A percentile compares a stretch with the other conserved stretches of the same genome.
Evolutionary conservation across 169 alveolate genomes (phyloP).

Genomic region (Theileria parva): DNA sequence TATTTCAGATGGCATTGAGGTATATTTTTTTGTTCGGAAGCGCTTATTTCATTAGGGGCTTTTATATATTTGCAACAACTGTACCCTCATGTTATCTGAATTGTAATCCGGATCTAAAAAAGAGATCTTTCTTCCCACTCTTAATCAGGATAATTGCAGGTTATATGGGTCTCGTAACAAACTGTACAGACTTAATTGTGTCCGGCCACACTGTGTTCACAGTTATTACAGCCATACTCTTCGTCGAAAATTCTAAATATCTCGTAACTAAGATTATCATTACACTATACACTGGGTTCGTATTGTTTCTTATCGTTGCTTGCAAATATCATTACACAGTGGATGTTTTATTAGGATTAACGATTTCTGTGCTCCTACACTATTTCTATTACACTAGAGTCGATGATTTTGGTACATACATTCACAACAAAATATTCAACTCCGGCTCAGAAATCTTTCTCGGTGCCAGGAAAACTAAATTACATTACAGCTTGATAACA

Average conservation of each 20-base stretch:
- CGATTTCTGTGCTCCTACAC: constrained; percentile 43
- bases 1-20: constrained; percentile 59
- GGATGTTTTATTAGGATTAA: constrained; percentile 75
- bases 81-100: constrained; percentile 63
- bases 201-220: constrained; percentile 78
- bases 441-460: not conserved
- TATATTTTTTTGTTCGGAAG: constrained; percentile 41
- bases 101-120: constrained; percentile 54
- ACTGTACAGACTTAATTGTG: constrained; percentile 76
- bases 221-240: constrained; percentile 28
- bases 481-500: not conserved
- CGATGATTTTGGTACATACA: not conserved
- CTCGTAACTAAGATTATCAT: constrained; percentile 27
- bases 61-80: constrained; percentile 69
- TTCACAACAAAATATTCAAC: constrained; percentile 1
- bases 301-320: constrained; percentile 53
- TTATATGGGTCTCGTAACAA: constrained; percentile 53
- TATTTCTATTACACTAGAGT: constrained; percentile 12
- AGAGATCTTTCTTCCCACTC: constrained; percentile 18
- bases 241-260: constrained; percentile 49
- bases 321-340: constrained; percentile 74
- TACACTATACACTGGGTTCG: constrained; percentile 21
- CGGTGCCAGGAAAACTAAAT: not conserved
- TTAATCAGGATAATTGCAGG: constrained; percentile 38
- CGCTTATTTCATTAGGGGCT: constrained; percentile 64